Evolutionary conservation across 495 filamentous ascomycete species (phyloP).

Genomic region (Mycothermus thermophilus): DNA sequence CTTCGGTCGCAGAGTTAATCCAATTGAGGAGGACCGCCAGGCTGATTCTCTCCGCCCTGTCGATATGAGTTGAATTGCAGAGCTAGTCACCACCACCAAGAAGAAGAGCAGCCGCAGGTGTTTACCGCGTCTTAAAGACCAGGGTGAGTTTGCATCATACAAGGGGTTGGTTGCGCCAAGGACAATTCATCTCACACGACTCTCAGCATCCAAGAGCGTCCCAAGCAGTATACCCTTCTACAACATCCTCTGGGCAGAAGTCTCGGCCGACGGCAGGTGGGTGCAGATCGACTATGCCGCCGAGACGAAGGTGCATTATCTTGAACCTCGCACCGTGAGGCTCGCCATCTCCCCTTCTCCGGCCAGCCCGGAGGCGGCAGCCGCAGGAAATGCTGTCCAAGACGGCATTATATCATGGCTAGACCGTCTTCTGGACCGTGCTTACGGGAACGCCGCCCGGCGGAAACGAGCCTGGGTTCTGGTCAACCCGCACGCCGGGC

Average conservation of each 20-base stretch:
- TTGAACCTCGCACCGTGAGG: conserved; percentile 12
- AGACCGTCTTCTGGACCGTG: conserved; percentile 44
- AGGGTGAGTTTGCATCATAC: conserved; percentile 6
- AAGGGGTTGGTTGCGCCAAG: no score
- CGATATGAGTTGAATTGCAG: conserved; percentile 1
- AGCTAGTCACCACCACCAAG: conserved; percentile 8
- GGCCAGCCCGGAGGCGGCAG: no score
- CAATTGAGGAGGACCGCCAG: neutral
- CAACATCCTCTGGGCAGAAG: conserved; percentile 72
- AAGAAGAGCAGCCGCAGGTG: conserved; percentile 13
- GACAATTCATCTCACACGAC: neutral
- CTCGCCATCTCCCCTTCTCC: conserved; percentile 11
- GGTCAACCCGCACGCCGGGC: conserved; percentile 82
- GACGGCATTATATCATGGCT: conserved; percentile 49
- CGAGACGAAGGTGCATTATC: conserved; percentile 8
- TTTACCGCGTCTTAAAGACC: conserved; percentile 3
- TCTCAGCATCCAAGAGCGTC: conserved; percentile 7
- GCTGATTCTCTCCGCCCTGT: neutral
- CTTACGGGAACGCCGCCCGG: conserved; percentile 55
- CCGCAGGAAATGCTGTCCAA: no score
- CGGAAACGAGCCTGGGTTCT: conserved; percentile 72
- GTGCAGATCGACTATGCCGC: conserved; percentile 65
- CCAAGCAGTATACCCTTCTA: conserved; percentile 50
- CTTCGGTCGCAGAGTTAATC: neutral
- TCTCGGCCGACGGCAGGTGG: conserved; percentile 36